Evolutionary conservation across 2,329 filamentous ascomycete genomes (phyloP).

Genomic region (Sordariomycetes sp.): DNA sequence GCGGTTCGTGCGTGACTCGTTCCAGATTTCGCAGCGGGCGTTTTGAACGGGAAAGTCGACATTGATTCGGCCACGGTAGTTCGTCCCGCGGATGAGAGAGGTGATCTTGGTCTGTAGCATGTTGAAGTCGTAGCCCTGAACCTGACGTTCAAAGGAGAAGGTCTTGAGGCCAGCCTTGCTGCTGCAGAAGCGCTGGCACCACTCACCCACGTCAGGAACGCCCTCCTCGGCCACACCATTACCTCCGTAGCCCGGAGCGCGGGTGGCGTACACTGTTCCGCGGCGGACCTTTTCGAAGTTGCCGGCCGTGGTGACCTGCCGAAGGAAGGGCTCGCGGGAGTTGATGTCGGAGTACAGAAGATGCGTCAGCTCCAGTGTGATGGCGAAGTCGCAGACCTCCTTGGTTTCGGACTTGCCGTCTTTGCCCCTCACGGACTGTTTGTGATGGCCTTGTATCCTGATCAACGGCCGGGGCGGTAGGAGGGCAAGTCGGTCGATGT

Average conservation of each 20-base stretch:
- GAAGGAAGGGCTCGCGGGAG: slow-evolving; percentile 17
- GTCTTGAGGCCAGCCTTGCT: slow-evolving; percentile 47
- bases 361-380: slow-evolving; percentile 49
- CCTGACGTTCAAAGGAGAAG: slow-evolving; percentile 39
- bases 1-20: slow-evolving; percentile 48
- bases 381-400: slow-evolving; percentile 48
- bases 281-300: slow-evolving; percentile 53
- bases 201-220: slow-evolving; percentile 33
- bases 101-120: slow-evolving; percentile 40
- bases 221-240: slow-evolving; percentile 18
- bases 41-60: slow-evolving; percentile 53
- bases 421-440: slow-evolving; percentile 26
- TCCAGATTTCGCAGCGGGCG: slow-evolving; percentile 52
- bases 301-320: slow-evolving; percentile 31
- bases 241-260: slow-evolving; percentile 34
- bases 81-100: slow-evolving; percentile 50
- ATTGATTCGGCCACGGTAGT: slow-evolving; percentile 54
- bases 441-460: slow-evolving; percentile 43
- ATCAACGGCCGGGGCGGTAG: slow-evolving; percentile 45
- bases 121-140: slow-evolving; percentile 53
- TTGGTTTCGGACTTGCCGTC: slow-evolving; percentile 31
- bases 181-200: slow-evolving; percentile 61
- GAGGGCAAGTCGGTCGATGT: slow-evolving; percentile 32
- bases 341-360: slow-evolving; percentile 40
- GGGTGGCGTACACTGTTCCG: slow-evolving; percentile 49